Conservation (phyloP, 2,329 filamentous ascomycete genomes). For the Claviceps sorghi region DNA sequence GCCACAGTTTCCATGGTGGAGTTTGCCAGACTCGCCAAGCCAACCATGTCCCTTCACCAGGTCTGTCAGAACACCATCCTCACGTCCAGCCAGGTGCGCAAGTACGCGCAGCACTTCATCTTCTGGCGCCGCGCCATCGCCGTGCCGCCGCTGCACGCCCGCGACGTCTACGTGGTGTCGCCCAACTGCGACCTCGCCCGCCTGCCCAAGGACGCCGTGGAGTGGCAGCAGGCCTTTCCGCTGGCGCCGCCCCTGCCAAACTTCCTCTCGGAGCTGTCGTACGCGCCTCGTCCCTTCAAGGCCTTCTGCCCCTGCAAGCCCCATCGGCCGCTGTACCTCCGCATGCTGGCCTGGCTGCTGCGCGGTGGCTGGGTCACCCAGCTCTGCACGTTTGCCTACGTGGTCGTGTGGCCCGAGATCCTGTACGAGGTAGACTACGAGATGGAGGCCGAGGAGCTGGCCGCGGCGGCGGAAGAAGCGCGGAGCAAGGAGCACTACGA, state of each 20-base stretch:
- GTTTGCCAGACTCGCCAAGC: constrained; percentile 61
- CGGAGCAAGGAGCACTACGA: constrained; percentile 3
- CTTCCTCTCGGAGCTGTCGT: constrained; percentile 73
- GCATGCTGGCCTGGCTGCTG: constrained; percentile 86
- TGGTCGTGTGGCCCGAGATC: constrained; percentile 70
- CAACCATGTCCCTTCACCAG: constrained; percentile 54
- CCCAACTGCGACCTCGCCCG: constrained; percentile 71
- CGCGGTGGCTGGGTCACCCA: constrained; percentile 89
- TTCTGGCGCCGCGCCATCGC: constrained; percentile 91
- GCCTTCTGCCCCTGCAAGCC: constrained; percentile 73
- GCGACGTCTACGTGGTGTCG: constrained; percentile 82
- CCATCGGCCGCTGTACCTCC: constrained; percentile 74
- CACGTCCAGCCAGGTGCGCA: constrained; percentile 64
- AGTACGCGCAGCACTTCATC: constrained; percentile 82
- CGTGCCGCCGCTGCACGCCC: constrained; percentile 76
- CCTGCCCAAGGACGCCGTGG: constrained; percentile 51
- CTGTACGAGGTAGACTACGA: constrained; percentile 65
- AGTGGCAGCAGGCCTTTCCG: constrained; percentile 68
- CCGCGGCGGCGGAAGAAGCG: constrained; percentile 14
- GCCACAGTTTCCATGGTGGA: constrained; percentile 66
- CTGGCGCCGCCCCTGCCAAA: constrained; percentile 70
- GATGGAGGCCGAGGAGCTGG: constrained; percentile 50
- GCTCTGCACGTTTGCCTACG: constrained; percentile 78
- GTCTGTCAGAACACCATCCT: constrained; percentile 58
- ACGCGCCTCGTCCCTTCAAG: constrained; percentile 69